These are phyloP conservation scores for Colletotrichum australisinense DNA, from an alignment of 2,329 filamentous ascomycete species.

Conservation along the genomic window DNA sequence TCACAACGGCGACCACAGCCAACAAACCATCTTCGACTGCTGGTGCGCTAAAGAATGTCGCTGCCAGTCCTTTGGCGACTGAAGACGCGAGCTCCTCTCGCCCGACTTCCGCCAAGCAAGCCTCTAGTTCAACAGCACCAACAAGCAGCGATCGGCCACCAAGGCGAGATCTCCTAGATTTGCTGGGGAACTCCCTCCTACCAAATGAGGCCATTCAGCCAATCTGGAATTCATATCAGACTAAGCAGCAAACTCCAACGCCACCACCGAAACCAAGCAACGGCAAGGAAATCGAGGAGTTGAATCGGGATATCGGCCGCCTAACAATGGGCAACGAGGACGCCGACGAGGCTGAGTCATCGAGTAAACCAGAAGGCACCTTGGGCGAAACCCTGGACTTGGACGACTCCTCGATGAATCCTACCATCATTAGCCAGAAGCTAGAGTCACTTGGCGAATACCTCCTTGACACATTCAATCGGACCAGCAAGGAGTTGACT, in stretches of 20 bases:
- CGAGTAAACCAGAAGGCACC: background rate
- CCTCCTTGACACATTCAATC: background rate
- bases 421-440: background rate
- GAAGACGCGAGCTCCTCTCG: background rate
- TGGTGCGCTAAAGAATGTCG: background rate
- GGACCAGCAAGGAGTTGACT: background rate
- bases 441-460: slow-evolving; percentile 4
- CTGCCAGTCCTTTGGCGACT: background rate
- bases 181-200: background rate
- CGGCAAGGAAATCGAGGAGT: background rate
- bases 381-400: slow-evolving; percentile 6
- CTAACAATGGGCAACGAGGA: background rate
- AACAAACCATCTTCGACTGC: background rate
- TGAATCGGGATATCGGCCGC: background rate
- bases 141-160: background rate
- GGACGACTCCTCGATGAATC: slow-evolving; percentile 13
- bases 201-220: background rate
- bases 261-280: background rate
- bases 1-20: background rate
- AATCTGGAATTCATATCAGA: background rate
- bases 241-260: background rate
- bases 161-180: background rate
- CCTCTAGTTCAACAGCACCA: too few relatives aligned
- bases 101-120: background rate
- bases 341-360: background rate